phyloP scores from a whole-genome alignment of 192 early-diverging fungal genomes.

The Rhizophagus prolifer region DNA sequence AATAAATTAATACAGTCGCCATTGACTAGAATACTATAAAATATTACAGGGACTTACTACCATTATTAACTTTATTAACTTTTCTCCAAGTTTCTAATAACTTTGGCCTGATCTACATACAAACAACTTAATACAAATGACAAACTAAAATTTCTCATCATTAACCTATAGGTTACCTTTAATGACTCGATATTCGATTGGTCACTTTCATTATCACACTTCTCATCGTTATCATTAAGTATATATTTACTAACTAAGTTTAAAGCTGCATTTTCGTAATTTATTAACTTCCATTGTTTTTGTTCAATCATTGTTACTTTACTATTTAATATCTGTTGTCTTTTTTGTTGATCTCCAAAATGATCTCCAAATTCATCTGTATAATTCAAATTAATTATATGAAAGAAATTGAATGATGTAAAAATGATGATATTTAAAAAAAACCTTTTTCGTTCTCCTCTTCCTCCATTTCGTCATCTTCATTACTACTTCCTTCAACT shows the following conservation, averaged over 20 bases:
- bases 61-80: background rate
- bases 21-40: background rate
- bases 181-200: background rate
- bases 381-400: background rate
- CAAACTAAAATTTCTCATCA: background rate
- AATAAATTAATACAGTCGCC: no score
- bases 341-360: slow-evolving; percentile 38
- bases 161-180: background rate
- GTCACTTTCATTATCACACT: background rate
- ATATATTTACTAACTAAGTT: slow-evolving; percentile 32
- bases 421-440: background rate
- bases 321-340: slow-evolving; percentile 30
- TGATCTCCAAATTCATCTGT: slow-evolving; percentile 37
- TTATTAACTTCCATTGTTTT: slow-evolving; percentile 41
- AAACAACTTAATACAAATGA: background rate
- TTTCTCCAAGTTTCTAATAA: slow-evolving; percentile 8
- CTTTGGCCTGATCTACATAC: slow-evolving; percentile 19
- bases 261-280: slow-evolving; percentile 36
- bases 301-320: slow-evolving; percentile 36
- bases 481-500: background rate
- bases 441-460: background rate
- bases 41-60: background rate
- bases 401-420: background rate
- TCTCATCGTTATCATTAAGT: background rate
- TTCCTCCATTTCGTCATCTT: background rate